Base-by-base conservation (phyloP, 2,329 filamentous ascomycete genomes). In the Fusarium sp. region DNA sequence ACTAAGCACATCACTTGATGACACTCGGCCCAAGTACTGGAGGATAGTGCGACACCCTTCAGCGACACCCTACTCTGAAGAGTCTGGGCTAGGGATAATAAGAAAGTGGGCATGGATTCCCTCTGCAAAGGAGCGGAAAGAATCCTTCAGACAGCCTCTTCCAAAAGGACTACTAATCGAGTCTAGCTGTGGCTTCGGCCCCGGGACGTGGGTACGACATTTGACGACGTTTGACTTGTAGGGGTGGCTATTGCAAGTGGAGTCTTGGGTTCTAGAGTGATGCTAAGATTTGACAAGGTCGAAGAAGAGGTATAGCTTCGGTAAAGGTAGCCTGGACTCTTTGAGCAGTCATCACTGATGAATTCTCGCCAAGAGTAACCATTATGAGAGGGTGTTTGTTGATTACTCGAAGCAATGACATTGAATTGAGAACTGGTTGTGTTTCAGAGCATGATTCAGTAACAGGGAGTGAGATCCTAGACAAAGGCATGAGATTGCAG, bases 81-180 rank as follows among this genome's bases (percentile, higher is more conserved):
- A 59, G 59, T 55, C 51, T 54, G 50, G 46, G 47, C 62, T 59
- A 63, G 61, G 67, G 49, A 49, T n/a, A 65, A 50, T 54, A 32
- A 55, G 59, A 55, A 55, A 51, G 54, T 62, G 55, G 65, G 64
- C 71, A 72, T 69, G 68, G 67, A 47, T 69, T 66, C 57, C 65
- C 63, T 63, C 70, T 65, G 61, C 57, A 62, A 65, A 73, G 59
- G 56, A 72, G 69, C 56, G 54, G 63, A 68, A 69, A 67, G 53
- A 65, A 68, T 56, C 58, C 62, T 72, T 68, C 50, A 75, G 73
- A 72, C 72, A 75, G 72, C 72, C 73, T 74, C 68, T 63, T 73
- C 66, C 50, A 45, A 56, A 41, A 28, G 46, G 60, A 18, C 55
- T 53, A 63, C 72, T 63, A 74, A 75, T 74, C 42, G 53, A 72